Evolutionary conservation across 2,329 filamentous ascomycete genomes (phyloP).

Genomic region (Cercospora sp.): DNA sequence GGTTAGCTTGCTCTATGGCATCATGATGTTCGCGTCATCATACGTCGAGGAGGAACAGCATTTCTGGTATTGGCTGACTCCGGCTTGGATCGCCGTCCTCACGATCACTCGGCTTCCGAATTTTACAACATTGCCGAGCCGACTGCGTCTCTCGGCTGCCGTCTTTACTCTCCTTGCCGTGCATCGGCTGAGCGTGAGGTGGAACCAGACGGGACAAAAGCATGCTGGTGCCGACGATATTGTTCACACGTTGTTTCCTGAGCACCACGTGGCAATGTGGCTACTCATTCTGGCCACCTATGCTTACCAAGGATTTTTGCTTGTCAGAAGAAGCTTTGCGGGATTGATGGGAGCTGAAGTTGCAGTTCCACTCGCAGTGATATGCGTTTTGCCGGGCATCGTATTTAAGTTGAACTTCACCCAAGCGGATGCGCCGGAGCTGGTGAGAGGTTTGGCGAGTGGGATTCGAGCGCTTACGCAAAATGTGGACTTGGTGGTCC

Average conservation of each 20-base stretch:
- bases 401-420: slow-evolving; percentile 91
- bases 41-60: slow-evolving; percentile 98
- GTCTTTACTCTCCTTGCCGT: slow-evolving; percentile 52
- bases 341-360: slow-evolving; percentile 34
- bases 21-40: slow-evolving; percentile 97
- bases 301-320: slow-evolving; percentile 54
- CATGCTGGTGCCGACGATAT: slow-evolving; percentile 89
- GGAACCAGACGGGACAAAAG: slow-evolving; percentile 98
- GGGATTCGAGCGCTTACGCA: slow-evolving; percentile 32
- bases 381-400: slow-evolving; percentile 59
- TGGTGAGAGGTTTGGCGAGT: slow-evolving; percentile 50
- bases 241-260: slow-evolving; percentile 66
- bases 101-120: slow-evolving; percentile 12
- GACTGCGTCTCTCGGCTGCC: slow-evolving; percentile 19
- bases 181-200: slow-evolving; percentile 70
- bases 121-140: not conserved
- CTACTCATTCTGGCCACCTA: slow-evolving; percentile 69
- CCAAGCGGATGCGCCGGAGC: slow-evolving; percentile 79
- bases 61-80: slow-evolving; percentile 92
- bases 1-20: slow-evolving; percentile 58
- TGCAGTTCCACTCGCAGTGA: slow-evolving; percentile 39
- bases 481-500: slow-evolving; percentile 36
- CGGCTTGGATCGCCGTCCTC: slow-evolving; percentile 61
- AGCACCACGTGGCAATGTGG: slow-evolving; percentile 72
- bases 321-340: slow-evolving; percentile 40